These are phyloP conservation scores for Monosporascus sp. DNA, from an alignment of 2,329 filamentous ascomycete genomes.

Conservation along the genomic window DNA sequence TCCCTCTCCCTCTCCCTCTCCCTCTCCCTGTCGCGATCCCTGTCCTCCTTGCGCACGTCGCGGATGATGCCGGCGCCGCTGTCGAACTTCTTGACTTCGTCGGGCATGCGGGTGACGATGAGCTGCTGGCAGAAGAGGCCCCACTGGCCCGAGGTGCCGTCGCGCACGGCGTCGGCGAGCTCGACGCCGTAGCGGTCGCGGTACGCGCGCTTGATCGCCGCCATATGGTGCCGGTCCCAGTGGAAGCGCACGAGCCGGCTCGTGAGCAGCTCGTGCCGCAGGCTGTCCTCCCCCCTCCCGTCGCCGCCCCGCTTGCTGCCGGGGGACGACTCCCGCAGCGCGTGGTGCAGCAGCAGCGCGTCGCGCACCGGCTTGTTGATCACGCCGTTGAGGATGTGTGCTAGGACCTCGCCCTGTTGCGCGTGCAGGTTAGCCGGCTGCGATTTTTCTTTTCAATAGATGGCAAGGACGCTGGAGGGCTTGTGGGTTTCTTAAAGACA, in stretches of 20 bases:
- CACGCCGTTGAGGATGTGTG: conserved; percentile 91
- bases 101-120: conserved; percentile 56
- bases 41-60: conserved; percentile 12
- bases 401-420: conserved; percentile 79
- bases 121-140: conserved; percentile 70
- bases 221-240: conserved; percentile 83
- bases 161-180: conserved; percentile 72
- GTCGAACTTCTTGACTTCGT: conserved; percentile 52
- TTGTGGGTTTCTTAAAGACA: not conserved
- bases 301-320: not conserved
- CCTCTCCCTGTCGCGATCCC: conserved; percentile 10
- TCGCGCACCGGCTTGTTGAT: conserved; percentile 95
- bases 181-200: conserved; percentile 68
- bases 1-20: conserved; percentile 5
- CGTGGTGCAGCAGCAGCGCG: conserved; percentile 84
- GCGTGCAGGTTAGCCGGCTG: too few species aligned
- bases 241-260: conserved; percentile 83
- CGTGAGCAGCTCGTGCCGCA: conserved; percentile 82
- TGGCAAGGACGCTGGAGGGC: too few species aligned
- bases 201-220: conserved; percentile 74
- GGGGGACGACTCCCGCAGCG: conserved; percentile 60
- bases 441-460: conserved; percentile 3
- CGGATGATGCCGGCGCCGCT: conserved; percentile 26
- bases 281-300: conserved; percentile 51
- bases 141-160: conserved; percentile 72